Percentiles rank a stretch among this genome's conserved stretches.
Evolutionary conservation across 306 rosid species (phyloP).

Genomic region (Prunus kanzakura): DNA sequence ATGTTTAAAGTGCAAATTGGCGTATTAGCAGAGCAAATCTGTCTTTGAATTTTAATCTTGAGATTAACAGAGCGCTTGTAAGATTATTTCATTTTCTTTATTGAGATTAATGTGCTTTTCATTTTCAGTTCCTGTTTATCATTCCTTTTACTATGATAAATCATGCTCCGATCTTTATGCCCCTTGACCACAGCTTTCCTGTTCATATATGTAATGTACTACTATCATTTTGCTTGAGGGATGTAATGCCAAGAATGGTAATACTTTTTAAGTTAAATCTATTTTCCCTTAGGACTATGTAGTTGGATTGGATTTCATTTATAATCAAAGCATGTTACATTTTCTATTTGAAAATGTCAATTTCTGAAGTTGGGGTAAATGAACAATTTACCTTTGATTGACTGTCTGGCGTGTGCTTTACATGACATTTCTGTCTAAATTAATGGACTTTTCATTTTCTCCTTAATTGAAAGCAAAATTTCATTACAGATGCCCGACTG

Average conservation of each 20-base stretch:
- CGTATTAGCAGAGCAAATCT: constrained; percentile 22
- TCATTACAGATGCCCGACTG: neutral
- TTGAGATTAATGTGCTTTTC: constrained; percentile 5
- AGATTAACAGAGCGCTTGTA: constrained; percentile 41
- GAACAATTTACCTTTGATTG: neutral
- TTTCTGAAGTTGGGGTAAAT: neutral
- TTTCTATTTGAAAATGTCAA: too few species aligned
- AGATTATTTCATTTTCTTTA: constrained; percentile 22
- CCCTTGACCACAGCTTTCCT: neutral
- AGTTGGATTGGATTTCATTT: neutral
- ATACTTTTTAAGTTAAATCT: neutral
- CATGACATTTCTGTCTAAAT: neutral
- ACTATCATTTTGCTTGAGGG: neutral
- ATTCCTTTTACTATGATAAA: constrained; percentile 7
- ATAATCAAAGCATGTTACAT: neutral
- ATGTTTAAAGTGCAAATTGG: constrained; percentile 32
- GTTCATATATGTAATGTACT: neutral
- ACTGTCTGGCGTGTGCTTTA: neutral
- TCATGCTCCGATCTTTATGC: neutral
- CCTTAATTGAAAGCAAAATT: neutral
- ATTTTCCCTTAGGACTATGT: neutral
- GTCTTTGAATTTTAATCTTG: constrained; percentile 31
- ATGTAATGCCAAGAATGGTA: neutral
- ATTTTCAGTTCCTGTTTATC: constrained; percentile 10
- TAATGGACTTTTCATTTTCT: neutral